phyloP scores from a whole-genome alignment of 1,284 basidiomycete genomes.

The Inonotus hispidus region DNA sequence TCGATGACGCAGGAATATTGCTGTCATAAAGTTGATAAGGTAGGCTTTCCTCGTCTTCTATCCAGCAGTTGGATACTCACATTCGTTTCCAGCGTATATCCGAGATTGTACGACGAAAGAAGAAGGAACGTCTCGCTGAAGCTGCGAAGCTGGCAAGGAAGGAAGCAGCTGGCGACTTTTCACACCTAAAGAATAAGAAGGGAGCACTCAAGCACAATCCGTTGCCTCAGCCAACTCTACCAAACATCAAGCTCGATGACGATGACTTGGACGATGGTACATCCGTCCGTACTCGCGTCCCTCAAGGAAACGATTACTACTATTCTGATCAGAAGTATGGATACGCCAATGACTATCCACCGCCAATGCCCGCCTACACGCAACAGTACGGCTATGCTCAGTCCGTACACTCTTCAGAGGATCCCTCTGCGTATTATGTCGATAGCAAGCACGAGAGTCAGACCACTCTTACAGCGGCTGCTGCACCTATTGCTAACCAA shows the following conservation, averaged over 20 bases:
- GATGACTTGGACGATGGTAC: constrained; percentile 18
- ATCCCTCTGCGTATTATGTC: constrained; percentile 8
- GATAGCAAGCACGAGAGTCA: constrained; percentile 14
- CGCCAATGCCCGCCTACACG: constrained; percentile 17
- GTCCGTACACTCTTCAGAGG: constrained; percentile 13
- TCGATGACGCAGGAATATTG: constrained; percentile 75
- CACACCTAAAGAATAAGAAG: constrained; percentile 84
- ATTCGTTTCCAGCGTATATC: constrained; percentile 67
- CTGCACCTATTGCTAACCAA: constrained; percentile 17
- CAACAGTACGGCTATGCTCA: constrained; percentile 14
- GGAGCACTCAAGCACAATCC: constrained; percentile 78
- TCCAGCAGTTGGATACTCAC: background rate
- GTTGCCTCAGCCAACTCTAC: constrained; percentile 93
- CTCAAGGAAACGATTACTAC: constrained; percentile 14
- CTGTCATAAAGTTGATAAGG: constrained; percentile 98
- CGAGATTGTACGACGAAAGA: constrained; percentile 88
- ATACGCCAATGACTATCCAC: constrained; percentile 16
- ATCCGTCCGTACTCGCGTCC: constrained; percentile 15
- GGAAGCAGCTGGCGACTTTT: constrained; percentile 85
- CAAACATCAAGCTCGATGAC: constrained; percentile 61
- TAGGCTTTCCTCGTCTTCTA: constrained; percentile 27
- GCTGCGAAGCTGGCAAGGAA: constrained; percentile 84
- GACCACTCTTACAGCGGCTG: constrained; percentile 11
- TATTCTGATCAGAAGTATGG: constrained; percentile 15
- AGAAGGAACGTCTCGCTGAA: constrained; percentile 80